Base-by-base conservation (phyloP, 192 early-diverging fungal genomes). In the Funneliformis mosseae region DNA sequence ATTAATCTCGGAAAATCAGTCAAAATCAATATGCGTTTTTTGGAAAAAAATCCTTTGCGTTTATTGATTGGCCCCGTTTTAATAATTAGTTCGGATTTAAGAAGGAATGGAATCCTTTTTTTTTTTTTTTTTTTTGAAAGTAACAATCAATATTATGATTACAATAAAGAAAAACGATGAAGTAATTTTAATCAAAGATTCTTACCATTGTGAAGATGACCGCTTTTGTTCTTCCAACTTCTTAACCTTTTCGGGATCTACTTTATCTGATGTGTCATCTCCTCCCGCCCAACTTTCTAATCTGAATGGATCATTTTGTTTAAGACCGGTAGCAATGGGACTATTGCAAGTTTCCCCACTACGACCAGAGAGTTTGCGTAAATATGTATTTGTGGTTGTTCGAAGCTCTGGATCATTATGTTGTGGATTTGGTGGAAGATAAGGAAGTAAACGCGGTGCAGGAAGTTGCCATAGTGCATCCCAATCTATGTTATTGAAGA, bases 401-500 rank as follows among this genome's bases (percentile, higher is more conserved):
- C 85, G 78, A 14, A 84, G 73, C 1, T 81, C 75, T 66, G 84
- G 82, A 9, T 80, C 77, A 74, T 83, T 81, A 70, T 83, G 62
- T 33, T 80, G 62, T 66, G 81, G 83, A 27, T 83, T 83, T 28
- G 83, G 78, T 10, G 85, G 85, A 23, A 85, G 70, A 42, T 85
- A 83, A 23, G 83, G 83, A 63, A 84, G 83, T n/a, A 89, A 59
- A 48, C 70, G 81, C 21, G 91, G 91, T 33, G 92, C 90, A 14
- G 86, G 85, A 25, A 76, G 81, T 5, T 83, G 76, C 83, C 89
- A 90, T 23, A 96, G 46, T 0, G 76, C 70, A 10, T 88, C 83
- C 94, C 94, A 97, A 14, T 92, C 85, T 45, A 97, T 88, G n/a
- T 90, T 94, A 0, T 88, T 76, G 77, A 98, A 98, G 74, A 98